Base-by-base conservation (phyloP, 768 basidiomycete species). In the Porphyrellus cyaneotinctus region DNA sequence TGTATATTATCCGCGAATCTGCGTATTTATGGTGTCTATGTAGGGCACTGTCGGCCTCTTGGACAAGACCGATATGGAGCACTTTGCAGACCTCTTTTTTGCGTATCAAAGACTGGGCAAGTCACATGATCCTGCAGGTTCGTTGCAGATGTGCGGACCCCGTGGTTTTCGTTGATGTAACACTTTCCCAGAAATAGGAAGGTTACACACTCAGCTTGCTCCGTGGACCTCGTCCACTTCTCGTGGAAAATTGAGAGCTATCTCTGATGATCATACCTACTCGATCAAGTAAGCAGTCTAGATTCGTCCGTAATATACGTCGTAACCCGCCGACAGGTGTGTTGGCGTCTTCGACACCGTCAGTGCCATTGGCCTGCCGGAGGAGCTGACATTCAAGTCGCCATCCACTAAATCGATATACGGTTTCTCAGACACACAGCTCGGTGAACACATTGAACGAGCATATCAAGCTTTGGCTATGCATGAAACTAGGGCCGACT, bases 291-390 rank as follows among this genome's bases (percentile, higher is more conserved):
- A 49, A 49, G 75, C 57, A 11, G 48, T 23, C 22, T n/a, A 31
- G 43, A 10, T 32, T 49, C 38, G 24, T 9, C 38, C 41, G 51
- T 33, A 18, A 45, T 57, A 24, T 9, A 28, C 38, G 15, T 47
- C 24, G 23, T 50, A 45, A 56, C n/a, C 30, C 22, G 5, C 26
- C 12, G 53, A 28, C 57, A 85, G 82, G 66, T 85, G 84, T 56
- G 59, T 89, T 49, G 87, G 87, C 2, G 85, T 89, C 18, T 89
- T 84, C 60, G 87, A 89, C 60, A 89, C 87, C 6, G 87, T 88
- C 17, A 85, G 85, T 15, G 77, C 85, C 13, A 64, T 87, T 26
- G 86, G 86, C 9, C 67, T 89, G 14, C 87, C 87, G 1, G 83
- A 83, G 59, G 86, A 87, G 58, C 60, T 88, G 14, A 75, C 75